Conservation (phyloP, 768 basidiomycete genomes). For the Boletus vinaceobasis region DNA sequence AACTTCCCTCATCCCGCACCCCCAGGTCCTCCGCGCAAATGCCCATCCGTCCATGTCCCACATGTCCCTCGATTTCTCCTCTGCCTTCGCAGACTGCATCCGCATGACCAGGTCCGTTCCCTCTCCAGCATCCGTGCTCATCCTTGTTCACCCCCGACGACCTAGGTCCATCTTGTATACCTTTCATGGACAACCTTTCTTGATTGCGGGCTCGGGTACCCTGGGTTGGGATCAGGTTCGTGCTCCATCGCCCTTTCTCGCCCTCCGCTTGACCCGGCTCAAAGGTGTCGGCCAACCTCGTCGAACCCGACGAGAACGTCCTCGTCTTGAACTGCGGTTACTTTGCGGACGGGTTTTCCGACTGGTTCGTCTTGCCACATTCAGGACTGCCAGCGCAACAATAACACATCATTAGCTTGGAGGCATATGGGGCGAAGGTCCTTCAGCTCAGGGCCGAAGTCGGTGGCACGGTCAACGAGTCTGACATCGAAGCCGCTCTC, state of each 20-base stretch:
- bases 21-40: constrained; percentile 85
- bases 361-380: constrained; percentile 54
- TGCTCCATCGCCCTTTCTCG: background rate
- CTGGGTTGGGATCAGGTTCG: constrained; percentile 93
- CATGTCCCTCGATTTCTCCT: constrained; percentile 83
- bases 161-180: constrained; percentile 74
- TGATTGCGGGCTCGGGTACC: constrained; percentile 93
- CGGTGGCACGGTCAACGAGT: constrained; percentile 65
- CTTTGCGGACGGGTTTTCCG: constrained; percentile 88
- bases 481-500: constrained; percentile 66
- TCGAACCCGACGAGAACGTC: constrained; percentile 75
- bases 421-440: constrained; percentile 85
- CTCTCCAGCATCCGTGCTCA: background rate
- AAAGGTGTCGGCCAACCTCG: constrained; percentile 84
- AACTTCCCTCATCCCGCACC: background rate
- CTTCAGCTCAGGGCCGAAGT: constrained; percentile 80
- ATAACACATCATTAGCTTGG: constrained; percentile 47
- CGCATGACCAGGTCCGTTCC: constrained; percentile 65
- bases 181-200: constrained; percentile 78
- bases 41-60: constrained; percentile 90
- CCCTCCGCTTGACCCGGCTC: constrained; percentile 3
- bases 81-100: constrained; percentile 85
- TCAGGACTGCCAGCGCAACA: background rate
- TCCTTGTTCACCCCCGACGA: background rate
- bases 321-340: constrained; percentile 90